Evolutionary conservation across 73 alveolate species (phyloP), one percentile per base, ranked within the genome.

Genomic region (Paramecium sonneborni): DNA sequence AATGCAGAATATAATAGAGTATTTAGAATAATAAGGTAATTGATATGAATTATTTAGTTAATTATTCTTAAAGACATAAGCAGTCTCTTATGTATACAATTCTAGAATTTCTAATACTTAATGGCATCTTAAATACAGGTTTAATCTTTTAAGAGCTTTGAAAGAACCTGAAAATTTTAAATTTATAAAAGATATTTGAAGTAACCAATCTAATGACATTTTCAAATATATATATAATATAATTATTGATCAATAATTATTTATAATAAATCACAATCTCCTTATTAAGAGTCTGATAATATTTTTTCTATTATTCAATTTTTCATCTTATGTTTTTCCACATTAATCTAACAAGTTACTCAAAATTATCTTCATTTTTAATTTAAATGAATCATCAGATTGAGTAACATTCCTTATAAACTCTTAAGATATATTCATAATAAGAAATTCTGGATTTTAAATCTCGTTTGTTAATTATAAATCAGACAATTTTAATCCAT

Each of bases 1-100:
- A 79, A 79, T 41, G 44, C 44, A 20, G 90, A 79, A 14, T 79
- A 37, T 14, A 79, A 79, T 14, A 79, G 55, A 79, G 90, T 79
- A 6, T 79, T 79, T 79, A 3, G 88, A 39, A 76, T 37, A 2
- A 76, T 76, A 1, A 76, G 69, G 88, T 76, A 76, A 7, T 76
- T 38, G 34, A 37, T 1, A 38, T 76, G 1, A 38, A 32, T 20
- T 8, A 20, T 41, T 3, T 38, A 76, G 68, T 35, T 38, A 76
- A 35, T 6, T 24, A 18, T 76, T 76, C 39, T 37, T 76, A 24
- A 37, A 35, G 23, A 76, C 20, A 3, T 37, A 79, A 79, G 44
- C 90, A 11, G 38, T 41, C 32, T 4, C 52, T 1, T 79, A 79
- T 18, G 37, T 20, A 0, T 76, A 76, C 41, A 76, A 76, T 76